Base-by-base conservation (phyloP, 768 basidiomycete species). In the Chlorophyllum brunneum region DNA sequence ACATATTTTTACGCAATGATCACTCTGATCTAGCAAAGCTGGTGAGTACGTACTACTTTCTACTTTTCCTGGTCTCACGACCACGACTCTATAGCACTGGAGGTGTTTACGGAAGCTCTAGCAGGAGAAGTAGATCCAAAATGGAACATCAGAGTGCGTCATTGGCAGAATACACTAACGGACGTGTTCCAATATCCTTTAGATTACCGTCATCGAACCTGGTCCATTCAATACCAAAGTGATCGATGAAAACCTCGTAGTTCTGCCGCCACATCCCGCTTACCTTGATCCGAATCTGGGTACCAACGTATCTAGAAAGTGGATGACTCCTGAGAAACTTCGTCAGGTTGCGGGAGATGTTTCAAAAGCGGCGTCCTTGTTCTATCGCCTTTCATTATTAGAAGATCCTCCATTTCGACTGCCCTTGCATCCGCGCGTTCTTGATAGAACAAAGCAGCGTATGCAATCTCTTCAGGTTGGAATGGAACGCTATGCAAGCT, bases 61-160 rank as follows among this genome's bases (percentile, higher is more conserved):
- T n/a, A n/a, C n/a, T n/a, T n/a, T n/a, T n/a, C n/a, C n/a, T n/a
- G n/a, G n/a, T n/a, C n/a, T n/a, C n/a, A n/a, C n/a, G n/a, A n/a
- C n/a, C n/a, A n/a, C n/a, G n/a, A n/a, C n/a, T n/a, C n/a, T n/a
- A n/a, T 54, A 72, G 71, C 72, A 10, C 46, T 71, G n/a, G 71
- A 73, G 48, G 72, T 69, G 16, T 56, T 74, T 26, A 69, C 66
- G 2, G 67, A 75, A 53, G 58, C 72, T 1, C 55, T 77, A 23
- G 61, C 59, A 3, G 57, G 61, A 36, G 77, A 78, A 52, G 50
- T 77, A 2, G 73, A 76, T 39, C 75, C 77, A 9, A 61, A 26
- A 18, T 78, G 76, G 76, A 74, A 77, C 45, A 75, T 78, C 59
- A 75, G 70, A 61, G 76, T 73, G 45, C n/a, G 65, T 36, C 37